These are phyloP conservation scores for Helenozyma baotianmanensis DNA, from an alignment of 805 yeast genomes.

Conservation along the genomic window DNA sequence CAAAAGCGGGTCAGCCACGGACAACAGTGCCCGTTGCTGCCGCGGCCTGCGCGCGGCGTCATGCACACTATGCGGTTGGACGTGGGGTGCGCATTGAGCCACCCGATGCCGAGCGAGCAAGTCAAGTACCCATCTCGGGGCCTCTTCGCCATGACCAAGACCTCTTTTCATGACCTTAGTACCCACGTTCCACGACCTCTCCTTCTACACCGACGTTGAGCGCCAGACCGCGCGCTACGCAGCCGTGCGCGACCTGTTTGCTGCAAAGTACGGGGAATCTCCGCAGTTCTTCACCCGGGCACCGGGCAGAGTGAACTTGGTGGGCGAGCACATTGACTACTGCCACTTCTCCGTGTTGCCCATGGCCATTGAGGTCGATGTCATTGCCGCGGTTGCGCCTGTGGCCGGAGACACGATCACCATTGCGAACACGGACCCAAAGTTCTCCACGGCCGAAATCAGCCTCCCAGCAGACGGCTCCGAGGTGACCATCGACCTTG, in stretches of 20 bases:
- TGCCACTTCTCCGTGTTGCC: conserved; percentile 64
- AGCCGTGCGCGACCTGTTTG: conserved; percentile 20
- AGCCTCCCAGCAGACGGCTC: conserved; percentile 41
- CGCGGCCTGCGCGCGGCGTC: too few relatives aligned
- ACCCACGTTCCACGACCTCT: conserved; percentile 31
- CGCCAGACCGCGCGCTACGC: conserved; percentile 25
- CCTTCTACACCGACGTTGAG: conserved; percentile 30
- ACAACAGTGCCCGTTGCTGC: too few relatives aligned
- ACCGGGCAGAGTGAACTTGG: conserved; percentile 73
- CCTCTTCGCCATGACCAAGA: too few relatives aligned
- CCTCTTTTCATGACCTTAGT: conserved; percentile 14
- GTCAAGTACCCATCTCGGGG: too few relatives aligned
- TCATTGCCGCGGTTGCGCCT: conserved; percentile 46
- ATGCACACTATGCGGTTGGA: too few relatives aligned
- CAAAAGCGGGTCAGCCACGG: too few relatives aligned
- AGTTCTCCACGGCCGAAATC: conserved; percentile 34
- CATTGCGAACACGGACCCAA: conserved; percentile 29
- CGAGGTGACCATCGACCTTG: conserved; percentile 43
- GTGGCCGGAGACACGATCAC: conserved; percentile 18
- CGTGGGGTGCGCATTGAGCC: too few relatives aligned
- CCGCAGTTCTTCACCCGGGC: conserved; percentile 54
- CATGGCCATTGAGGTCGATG: conserved; percentile 65
- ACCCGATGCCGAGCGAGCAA: too few relatives aligned
- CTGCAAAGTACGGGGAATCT: conserved; percentile 17
- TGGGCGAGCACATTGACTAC: conserved; percentile 75